Base-by-base conservation (phyloP, 306 rosid species). In the Castanea crenata region DNA sequence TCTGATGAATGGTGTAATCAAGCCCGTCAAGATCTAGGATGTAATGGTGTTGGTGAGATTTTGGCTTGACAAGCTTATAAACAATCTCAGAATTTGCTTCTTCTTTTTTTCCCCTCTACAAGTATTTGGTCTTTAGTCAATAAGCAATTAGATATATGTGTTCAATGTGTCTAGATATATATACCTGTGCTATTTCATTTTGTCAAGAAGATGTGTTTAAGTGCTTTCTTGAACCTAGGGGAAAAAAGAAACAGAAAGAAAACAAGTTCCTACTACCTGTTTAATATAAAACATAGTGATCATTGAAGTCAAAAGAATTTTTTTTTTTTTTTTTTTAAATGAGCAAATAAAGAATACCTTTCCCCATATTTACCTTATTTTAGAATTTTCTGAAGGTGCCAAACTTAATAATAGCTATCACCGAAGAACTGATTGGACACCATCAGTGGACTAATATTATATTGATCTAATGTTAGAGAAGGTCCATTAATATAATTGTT, bases 341-440 rank as follows among this genome's bases (percentile, higher is more conserved):
- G 3, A 65, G 56, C 68, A 16, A 5, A 0, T 31, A 19, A 35
- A 67, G 41, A 20, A 16, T 12, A 4, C 25, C 27, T 56, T 71
- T 16, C 29, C 51, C 56, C 21, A 56, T 80, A 27, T 25, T 25
- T 25, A 25, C 27, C 1, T 25, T 25, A 25, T 71, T 71, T 57
- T 55, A 38, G 41, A 73, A 54, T 77, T 62, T 76, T 79, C 68
- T 78, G 76, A 76, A 89, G 91, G 86, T 57, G 29, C 31, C 49
- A 82, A 55, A 71, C 41, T 74, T 64, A 75, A 57, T 69, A 82
- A 85, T 74, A 58, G 81, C 57, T 73, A 25, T 78, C 74, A 71
- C 62, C 2, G 76, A 84, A 76, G 75, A 83, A 75, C 80, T 77
- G 84, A 83, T 75, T 89, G 91, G 89, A 87, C 85, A 23, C 89